phyloP scores from a whole-genome alignment of 1,139 yeast species.

The Oligophagozyma castellii region DNA sequence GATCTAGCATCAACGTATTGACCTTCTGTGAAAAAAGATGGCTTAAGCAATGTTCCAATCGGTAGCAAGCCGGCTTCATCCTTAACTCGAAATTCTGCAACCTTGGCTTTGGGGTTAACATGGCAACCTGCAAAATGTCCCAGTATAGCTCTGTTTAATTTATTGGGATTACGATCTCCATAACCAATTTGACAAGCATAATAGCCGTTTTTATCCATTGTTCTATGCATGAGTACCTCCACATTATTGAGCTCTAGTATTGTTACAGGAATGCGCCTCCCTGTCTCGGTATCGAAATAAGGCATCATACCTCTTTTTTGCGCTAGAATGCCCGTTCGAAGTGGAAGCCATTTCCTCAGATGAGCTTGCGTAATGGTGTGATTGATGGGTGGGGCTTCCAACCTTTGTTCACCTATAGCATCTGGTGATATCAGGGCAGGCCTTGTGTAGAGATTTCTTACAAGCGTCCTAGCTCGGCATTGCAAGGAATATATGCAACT shows the following conservation, averaged over 20 bases:
- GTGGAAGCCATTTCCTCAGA: conserved; percentile 51
- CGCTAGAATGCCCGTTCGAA: conserved; percentile 75
- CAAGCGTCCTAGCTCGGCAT: too few species aligned
- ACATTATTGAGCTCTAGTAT: conserved; percentile 77
- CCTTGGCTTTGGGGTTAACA: conserved; percentile 68
- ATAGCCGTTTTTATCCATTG: conserved; percentile 60
- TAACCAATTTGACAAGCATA: conserved; percentile 82
- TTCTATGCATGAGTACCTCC: conserved; percentile 69
- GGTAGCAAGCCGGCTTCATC: conserved; percentile 54
- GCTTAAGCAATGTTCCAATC: conserved; percentile 64
- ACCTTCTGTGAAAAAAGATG: conserved; percentile 75
- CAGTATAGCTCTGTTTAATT: conserved; percentile 49
- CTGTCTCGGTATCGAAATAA: conserved; percentile 53
- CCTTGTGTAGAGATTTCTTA: conserved; percentile 5
- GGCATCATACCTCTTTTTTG: conserved; percentile 85
- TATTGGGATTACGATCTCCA: conserved; percentile 51
- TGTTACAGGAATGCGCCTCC: conserved; percentile 67
- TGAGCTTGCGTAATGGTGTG: conserved; percentile 48
- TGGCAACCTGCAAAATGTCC: conserved; percentile 73
- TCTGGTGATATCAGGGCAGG: conserved; percentile 13
- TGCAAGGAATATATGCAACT: too few species aligned
- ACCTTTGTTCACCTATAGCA: conserved; percentile 7
- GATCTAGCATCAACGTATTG: conserved; percentile 74
- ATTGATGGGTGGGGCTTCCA: conserved; percentile 29
- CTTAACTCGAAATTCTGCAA: conserved; percentile 69